These are phyloP conservation scores for Poa pratensis DNA, from an alignment of 176 grass and related monocot species.

Conservation along the genomic window DNA sequence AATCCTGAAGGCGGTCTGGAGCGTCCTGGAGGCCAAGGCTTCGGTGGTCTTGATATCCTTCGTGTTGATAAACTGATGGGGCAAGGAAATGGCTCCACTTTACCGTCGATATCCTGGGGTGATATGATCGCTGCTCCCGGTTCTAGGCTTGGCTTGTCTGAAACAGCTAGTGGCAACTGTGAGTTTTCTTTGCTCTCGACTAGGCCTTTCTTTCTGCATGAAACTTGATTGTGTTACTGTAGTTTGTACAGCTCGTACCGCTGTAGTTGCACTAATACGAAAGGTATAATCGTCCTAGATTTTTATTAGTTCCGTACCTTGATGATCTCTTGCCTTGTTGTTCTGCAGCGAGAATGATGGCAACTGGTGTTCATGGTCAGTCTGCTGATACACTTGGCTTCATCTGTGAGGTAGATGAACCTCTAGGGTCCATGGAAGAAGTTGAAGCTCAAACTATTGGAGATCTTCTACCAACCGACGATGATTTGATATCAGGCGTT, in stretches of 20 bases:
- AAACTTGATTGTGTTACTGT: background rate
- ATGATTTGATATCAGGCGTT: constrained; percentile 70
- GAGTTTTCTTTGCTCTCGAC: constrained; percentile 36
- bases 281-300: background rate
- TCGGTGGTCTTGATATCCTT: constrained; percentile 43
- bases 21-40: constrained; percentile 36
- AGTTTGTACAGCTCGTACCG: background rate
- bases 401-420: constrained; percentile 53
- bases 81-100: constrained; percentile 32
- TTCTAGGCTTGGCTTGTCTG: constrained; percentile 45
- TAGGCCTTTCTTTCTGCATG: background rate
- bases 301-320: background rate
- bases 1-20: constrained; percentile 44
- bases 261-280: too few species aligned
- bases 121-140: constrained; percentile 39
- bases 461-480: constrained; percentile 74
- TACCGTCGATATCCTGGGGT: constrained; percentile 43
- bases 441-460: constrained; percentile 87
- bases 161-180: constrained; percentile 52
- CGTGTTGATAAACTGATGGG: constrained; percentile 45
- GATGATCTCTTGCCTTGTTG: constrained; percentile 20
- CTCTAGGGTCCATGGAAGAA: constrained; percentile 68
- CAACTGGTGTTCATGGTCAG: constrained; percentile 39
- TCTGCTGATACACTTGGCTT: constrained; percentile 48
- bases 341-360: constrained; percentile 53